Evolutionary conservation across 1,284 basidiomycete species (phyloP), one percentile per base, ranked within the genome.

Genomic region (Tylopilus microsporus): DNA sequence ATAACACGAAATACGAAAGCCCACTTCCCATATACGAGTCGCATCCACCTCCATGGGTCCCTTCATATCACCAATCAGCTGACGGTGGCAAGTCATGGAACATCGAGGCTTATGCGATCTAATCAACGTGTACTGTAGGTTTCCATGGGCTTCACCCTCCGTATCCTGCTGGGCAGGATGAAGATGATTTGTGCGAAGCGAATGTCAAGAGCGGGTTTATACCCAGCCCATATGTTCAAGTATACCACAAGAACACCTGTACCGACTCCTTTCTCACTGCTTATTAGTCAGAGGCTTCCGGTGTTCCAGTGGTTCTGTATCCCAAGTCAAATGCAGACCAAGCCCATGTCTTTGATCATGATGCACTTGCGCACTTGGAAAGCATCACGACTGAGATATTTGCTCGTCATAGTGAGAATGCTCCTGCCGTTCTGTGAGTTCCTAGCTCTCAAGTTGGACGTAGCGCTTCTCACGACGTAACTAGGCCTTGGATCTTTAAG

Each of bases 91-190:
- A 62, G 76, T 61, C 45, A 16, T 21, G 19, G 37, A 59, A 42
- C 41, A 47, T 36, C 25, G 54, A n/a, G 37, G 51, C 30, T 7
- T 57, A 45, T 41, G 9, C 16, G 5, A 51, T 32, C 61, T 60
- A 59, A 62, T n/a, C 1, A 8, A 42, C n/a, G 41, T 8, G 16
- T 18, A 15, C 59, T 13, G 7, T 58, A 94, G 92, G 93, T 16
- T 94, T 88, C 69, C 83, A 86, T 53, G 92, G 93, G 41, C 94
- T 94, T 70, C 85, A 90, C 70, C 93, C 94, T 45, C 90, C 93
- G 5, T 79, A 84, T 55, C 85, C 90, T 18, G 83, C 90, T 18
- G 83, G 85, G 9, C 91, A 95, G 72, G 86, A 90, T 34, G 95
- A 97, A 73, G 94, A 97, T 68, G 74, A 85, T 5, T 76, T 97